A percentile compares a stretch with the other conserved stretches of the same genome.
These are phyloP conservation scores for Pseudisothecium myosuroides DNA, from an alignment of 225 moss, liverwort and hornwort species.

Conservation along the genomic window DNA sequence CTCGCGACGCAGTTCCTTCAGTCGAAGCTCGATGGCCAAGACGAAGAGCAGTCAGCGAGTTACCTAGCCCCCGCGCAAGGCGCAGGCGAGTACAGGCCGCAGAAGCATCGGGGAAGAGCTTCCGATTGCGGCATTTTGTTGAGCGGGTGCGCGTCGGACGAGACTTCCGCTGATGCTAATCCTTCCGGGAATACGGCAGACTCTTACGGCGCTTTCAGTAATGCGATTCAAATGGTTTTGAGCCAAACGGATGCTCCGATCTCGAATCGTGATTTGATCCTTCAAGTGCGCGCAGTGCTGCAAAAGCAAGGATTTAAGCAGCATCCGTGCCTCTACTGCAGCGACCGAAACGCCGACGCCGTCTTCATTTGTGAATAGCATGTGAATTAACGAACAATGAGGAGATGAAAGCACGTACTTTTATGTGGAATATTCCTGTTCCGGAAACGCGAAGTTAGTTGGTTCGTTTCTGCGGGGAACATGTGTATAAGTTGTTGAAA, in stretches of 20 bases:
- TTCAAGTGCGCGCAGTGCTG: slow-evolving; percentile 46
- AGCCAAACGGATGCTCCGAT: slow-evolving; percentile 6
- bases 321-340: slow-evolving; percentile 76
- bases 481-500: background rate
- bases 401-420: background rate
- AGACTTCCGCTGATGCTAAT: slow-evolving; percentile 89
- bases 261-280: slow-evolving; percentile 43
- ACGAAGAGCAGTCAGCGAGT: slow-evolving; percentile 2
- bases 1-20: slow-evolving; percentile 61
- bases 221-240: slow-evolving; percentile 53
- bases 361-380: slow-evolving; percentile 38
- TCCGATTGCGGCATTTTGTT: slow-evolving; percentile 52
- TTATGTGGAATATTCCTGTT: background rate
- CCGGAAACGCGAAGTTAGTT: background rate
- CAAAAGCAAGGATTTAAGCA: slow-evolving; percentile 61
- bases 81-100: slow-evolving; percentile 29
- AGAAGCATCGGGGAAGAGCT: slow-evolving; percentile 3
- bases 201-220: slow-evolving; percentile 82
- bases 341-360: slow-evolving; percentile 27
- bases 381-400: background rate
- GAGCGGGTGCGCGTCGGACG: slow-evolving; percentile 74
- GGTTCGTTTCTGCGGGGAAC: background rate
- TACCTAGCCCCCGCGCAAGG: slow-evolving; percentile 17
- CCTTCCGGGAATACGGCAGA: slow-evolving; percentile 10
- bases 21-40: slow-evolving; percentile 41